Base-by-base conservation (phyloP, 169 alveolate species). In the Plasmodium sp. region DNA sequence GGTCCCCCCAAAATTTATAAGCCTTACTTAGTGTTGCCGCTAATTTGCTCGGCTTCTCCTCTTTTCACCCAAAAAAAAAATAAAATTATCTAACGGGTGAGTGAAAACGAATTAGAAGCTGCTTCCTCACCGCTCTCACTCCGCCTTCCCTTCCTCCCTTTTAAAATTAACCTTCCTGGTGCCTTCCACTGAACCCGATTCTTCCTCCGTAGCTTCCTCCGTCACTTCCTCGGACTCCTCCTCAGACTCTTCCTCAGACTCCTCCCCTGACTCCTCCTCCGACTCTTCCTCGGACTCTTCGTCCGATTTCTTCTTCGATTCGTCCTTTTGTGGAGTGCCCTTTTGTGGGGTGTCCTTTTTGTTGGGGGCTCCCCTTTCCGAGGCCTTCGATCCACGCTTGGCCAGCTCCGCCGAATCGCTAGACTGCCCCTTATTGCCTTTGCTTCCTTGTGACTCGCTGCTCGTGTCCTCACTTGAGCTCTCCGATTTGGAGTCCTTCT, bases 261-360 rank as follows among this genome's bases (percentile, higher is more conserved):
- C 81, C 45, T 83, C 81, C 22, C 27, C 27, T 22, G 27, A 22
- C 27, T 22, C 27, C 27, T 22, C 27, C 41, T 36, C 41, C 41
- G 90, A 82, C 2, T 82, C 92, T 51, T 84, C 92, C 31, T 84
- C 83, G 14, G 93, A 48, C 43, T 84, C 84, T 16, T 84, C 92
- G 34, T 83, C 74, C 31, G 77, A 67, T 67, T 67, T 31, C 39
- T 31, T 31, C 33, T 67, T 67, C 77, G 77, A 67, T 67, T 67
- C 77, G 14, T 39, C 77, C 77, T 22, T 67, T 7, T 6, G 3
- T 2, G 6, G 0, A 0, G 33, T 2, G 33, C 3, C 36, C 41
- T 62, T 27, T n/a, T 62, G 39, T 27, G 75, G 7, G 14, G 75
- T 18, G 31, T 62, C 34, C 34, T 67, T 22, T 22, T 67, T 67